phyloP scores from a whole-genome alignment of 148 eudicot species.

The Rhododendron ovatum region DNA sequence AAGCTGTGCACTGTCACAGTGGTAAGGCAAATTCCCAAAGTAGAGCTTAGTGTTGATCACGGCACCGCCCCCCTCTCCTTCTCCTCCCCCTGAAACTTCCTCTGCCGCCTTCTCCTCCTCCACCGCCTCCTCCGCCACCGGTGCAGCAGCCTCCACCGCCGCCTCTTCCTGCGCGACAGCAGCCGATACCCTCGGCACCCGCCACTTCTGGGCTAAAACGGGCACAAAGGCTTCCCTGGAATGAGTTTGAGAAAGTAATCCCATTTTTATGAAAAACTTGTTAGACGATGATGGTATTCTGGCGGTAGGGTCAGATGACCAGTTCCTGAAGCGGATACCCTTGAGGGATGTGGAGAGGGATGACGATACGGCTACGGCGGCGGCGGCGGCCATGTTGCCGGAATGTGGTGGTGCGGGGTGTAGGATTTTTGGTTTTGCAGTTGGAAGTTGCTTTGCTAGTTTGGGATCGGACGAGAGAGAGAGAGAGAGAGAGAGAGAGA shows the following conservation, averaged over 20 bases:
- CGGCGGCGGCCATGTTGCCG: slow-evolving; percentile 42
- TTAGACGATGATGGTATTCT: slow-evolving; percentile 11
- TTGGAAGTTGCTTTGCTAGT: not conserved
- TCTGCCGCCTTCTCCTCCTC: slow-evolving; percentile 15
- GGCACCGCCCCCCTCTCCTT: slow-evolving; percentile 15
- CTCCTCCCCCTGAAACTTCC: slow-evolving; percentile 12
- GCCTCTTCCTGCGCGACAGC: slow-evolving; percentile 52
- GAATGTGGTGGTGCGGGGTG: slow-evolving; percentile 4
- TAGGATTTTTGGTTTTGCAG: not conserved
- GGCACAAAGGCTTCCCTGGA: slow-evolving; percentile 19
- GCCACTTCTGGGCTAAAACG: slow-evolving; percentile 25
- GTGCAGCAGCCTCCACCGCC: slow-evolving; percentile 10
- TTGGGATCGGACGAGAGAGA: not conserved
- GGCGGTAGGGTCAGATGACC: slow-evolving; percentile 16
- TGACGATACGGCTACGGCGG: slow-evolving; percentile 39
- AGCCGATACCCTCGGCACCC: slow-evolving; percentile 34
- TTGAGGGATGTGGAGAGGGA: slow-evolving; percentile 43
- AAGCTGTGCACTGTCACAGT: slow-evolving; percentile 89
- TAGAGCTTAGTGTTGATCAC: slow-evolving; percentile 67
- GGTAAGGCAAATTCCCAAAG: slow-evolving; percentile 87
- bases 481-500: not conserved
- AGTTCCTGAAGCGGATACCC: slow-evolving; percentile 18
- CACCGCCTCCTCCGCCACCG: slow-evolving; percentile 19
- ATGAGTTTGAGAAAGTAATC: slow-evolving; percentile 11
- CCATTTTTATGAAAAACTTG: slow-evolving; percentile 16